Percentiles rank a stretch among this genome's conserved stretches.
Evolutionary conservation across 371 early-diverging fungal species (phyloP).

Genomic region (Mucor indicus): DNA sequence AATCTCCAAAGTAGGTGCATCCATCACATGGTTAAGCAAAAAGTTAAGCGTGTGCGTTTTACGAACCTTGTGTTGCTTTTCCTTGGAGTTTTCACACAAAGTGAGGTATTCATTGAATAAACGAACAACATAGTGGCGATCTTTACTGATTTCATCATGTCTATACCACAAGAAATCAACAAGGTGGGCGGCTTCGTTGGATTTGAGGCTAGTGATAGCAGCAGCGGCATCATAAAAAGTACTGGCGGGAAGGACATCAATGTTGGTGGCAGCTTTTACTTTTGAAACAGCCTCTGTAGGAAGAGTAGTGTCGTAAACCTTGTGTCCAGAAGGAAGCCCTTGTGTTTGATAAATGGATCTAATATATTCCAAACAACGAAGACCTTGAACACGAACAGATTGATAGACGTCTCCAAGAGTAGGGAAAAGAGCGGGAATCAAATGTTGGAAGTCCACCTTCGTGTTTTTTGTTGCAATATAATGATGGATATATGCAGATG

Average conservation of each 20-base stretch:
- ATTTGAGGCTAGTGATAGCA: slow-evolving; percentile 48
- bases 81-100: slow-evolving; percentile 19
- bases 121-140: slow-evolving; percentile 20
- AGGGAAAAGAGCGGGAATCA: slow-evolving; percentile 73
- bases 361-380: slow-evolving; percentile 54
- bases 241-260: slow-evolving; percentile 44
- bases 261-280: slow-evolving; percentile 37
- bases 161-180: slow-evolving; percentile 44
- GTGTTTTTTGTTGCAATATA: slow-evolving; percentile 27
- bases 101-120: slow-evolving; percentile 30
- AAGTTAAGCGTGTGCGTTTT: slow-evolving; percentile 50
- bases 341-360: slow-evolving; percentile 30
- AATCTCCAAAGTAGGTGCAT: slow-evolving; percentile 35
- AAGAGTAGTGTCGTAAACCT: slow-evolving; percentile 40
- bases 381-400: slow-evolving; percentile 58
- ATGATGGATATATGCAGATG: slow-evolving; percentile 54
- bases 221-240: slow-evolving; percentile 37
- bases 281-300: slow-evolving; percentile 8
- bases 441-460: slow-evolving; percentile 73
- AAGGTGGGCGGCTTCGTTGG: slow-evolving; percentile 52
- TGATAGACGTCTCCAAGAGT: slow-evolving; percentile 51
- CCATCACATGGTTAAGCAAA: slow-evolving; percentile 67
- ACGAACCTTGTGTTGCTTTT: slow-evolving; percentile 29
- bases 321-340: slow-evolving; percentile 31
- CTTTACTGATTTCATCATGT: slow-evolving; percentile 38